Base-by-base conservation (phyloP, 2,329 filamentous ascomycete genomes). In the Lasiodiplodia sp. region DNA sequence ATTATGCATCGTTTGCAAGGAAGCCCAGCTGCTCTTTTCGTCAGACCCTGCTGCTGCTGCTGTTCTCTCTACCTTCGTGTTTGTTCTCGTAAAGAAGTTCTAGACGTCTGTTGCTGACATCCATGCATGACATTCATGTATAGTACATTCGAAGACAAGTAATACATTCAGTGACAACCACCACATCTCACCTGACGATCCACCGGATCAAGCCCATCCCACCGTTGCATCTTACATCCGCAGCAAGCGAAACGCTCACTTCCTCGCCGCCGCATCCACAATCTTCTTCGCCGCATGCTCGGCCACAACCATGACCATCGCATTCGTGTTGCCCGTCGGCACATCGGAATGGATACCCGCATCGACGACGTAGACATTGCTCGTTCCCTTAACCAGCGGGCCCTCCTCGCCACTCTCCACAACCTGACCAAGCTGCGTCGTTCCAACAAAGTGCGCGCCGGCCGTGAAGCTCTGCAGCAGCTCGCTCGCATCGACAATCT, bases 361-460 rank as follows among this genome's bases (percentile, higher is more conserved):
- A 69, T 84, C 82, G 4, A 84, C 82, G 2, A 84, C 82, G 68
- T 81, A 77, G 21, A 84, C 78, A 52, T 83, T 83, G 31, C 77
- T 69, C 2, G 82, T 82, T 18, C 78, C 78, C 74, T 84, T 75
- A 1, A 86, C 85, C 57, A 84, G 79, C 65, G 85, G 82, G 73
- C 82, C 83, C 40, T 81, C 1, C 31, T 34, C 78, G 68, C 14
- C 40, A 1, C 40, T n/a, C 40, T 86, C 84, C 0, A 86, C 81
- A 4, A 86, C 84, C 0, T 82, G 75, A 63, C 82, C 82, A 66
- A 84, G 78, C 76, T 89, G 90, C 62, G 85, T 84, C 0, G 87
- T 90, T 37, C 87, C 81, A 67, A 83, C 81, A 80, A 82, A 84
- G 75, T 84, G 82, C 73, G 83, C 83, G 37, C 81, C 78, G 18